phyloP scores from a whole-genome alignment of 139 green algal genomes.

The Medakamo hakoo region DNA sequence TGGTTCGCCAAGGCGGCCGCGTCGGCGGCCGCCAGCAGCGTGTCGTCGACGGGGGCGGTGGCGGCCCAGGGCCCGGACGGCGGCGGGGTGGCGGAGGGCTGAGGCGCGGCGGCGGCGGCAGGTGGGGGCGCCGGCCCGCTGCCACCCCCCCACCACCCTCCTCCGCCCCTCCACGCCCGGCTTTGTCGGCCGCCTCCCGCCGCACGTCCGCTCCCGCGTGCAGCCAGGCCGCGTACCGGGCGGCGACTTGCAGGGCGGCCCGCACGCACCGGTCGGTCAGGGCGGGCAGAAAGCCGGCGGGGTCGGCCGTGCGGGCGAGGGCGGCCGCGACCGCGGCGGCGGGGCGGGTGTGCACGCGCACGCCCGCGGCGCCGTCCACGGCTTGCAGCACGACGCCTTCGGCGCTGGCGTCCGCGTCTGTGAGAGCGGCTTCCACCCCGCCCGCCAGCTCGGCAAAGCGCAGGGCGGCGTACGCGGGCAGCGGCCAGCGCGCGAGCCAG shows the following conservation, averaged over 20 bases:
- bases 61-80: background rate
- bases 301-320: background rate
- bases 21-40: background rate
- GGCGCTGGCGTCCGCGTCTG: background rate
- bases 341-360: too few relatives aligned
- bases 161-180: background rate
- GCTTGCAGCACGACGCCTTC: background rate
- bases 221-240: slow-evolving; percentile 55
- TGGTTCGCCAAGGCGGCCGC: background rate
- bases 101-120: background rate
- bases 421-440: background rate
- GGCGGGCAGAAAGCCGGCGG: slow-evolving; percentile 46
- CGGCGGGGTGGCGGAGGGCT: background rate
- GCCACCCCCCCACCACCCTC: background rate
- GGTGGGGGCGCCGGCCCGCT: background rate
- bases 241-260: slow-evolving; percentile 60
- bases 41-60: background rate
- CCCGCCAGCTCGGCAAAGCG: slow-evolving; percentile 12
- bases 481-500: slow-evolving; percentile 65
- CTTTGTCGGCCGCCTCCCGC: too few relatives aligned
- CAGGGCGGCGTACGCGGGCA: slow-evolving; percentile 69
- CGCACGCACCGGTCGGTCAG: slow-evolving; percentile 67
- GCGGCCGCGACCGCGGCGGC: slow-evolving; percentile 1
- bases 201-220: too few relatives aligned
- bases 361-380: background rate